Conservation (phyloP, 805 yeast genomes). For the Wickerhamiella slavikovae region DNA sequence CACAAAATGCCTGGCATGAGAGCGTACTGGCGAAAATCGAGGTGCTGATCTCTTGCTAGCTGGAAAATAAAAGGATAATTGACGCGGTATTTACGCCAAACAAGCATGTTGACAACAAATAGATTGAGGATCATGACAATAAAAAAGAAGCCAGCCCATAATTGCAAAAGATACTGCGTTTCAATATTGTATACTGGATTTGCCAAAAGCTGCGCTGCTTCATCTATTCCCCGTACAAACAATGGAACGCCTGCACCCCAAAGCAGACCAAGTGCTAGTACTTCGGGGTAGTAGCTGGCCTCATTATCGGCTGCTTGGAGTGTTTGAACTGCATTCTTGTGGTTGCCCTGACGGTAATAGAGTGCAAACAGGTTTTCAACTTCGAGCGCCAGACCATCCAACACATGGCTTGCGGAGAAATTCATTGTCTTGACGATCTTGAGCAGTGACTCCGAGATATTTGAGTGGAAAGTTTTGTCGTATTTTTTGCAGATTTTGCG, state of each 20-base stretch:
- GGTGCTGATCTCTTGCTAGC: conserved; percentile 44
- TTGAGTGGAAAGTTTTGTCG: conserved; percentile 43
- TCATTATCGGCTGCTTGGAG: conserved; percentile 21
- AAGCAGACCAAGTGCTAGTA: conserved; percentile 42
- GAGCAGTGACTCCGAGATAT: conserved; percentile 23
- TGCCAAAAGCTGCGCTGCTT: conserved; percentile 24
- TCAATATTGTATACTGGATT: conserved; percentile 26
- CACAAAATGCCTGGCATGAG: conserved; percentile 42
- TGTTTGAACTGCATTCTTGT: conserved; percentile 52
- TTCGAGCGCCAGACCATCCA: conserved; percentile 41
- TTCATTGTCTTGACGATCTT: conserved; percentile 39
- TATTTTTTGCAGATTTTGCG: conserved; percentile 78
- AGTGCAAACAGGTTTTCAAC: conserved; percentile 49
- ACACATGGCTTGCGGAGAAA: conserved; percentile 39
- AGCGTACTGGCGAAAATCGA: conserved; percentile 45
- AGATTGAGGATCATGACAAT: conserved; percentile 37
- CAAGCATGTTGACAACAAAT: conserved; percentile 46
- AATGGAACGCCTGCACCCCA: conserved; percentile 57
- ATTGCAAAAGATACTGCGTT: conserved; percentile 45
- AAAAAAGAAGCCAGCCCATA: conserved; percentile 84
- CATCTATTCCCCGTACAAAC: conserved; percentile 33
- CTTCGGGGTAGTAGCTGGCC: conserved; percentile 20
- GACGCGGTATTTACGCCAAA: conserved; percentile 57
- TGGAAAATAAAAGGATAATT: conserved; percentile 88
- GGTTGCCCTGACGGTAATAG: conserved; percentile 48